phyloP scores from a whole-genome alignment of 2,329 filamentous ascomycete genomes.

The Sclerotinia glacialis region DNA sequence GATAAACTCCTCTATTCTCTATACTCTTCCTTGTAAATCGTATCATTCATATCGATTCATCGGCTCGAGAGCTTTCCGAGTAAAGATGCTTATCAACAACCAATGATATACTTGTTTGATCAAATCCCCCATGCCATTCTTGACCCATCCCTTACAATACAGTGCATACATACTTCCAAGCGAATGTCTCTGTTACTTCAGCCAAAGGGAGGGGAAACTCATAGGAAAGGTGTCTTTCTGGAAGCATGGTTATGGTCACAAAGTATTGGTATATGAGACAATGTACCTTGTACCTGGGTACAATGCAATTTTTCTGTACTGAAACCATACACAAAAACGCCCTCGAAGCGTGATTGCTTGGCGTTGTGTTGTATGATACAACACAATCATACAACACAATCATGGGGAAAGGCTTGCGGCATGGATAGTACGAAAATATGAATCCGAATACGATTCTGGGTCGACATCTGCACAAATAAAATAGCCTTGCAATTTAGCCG shows the following conservation, averaged over 20 bases:
- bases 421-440: background rate
- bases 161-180: background rate
- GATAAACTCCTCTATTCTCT: too few relatives aligned
- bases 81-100: background rate
- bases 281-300: background rate
- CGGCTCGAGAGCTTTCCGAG: background rate
- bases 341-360: background rate
- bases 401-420: background rate
- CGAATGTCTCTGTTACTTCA: background rate
- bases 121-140: background rate
- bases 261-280: background rate
- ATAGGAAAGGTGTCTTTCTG: background rate
- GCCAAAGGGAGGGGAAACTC: background rate
- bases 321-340: constrained; percentile 8
- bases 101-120: background rate
- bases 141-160: background rate
- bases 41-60: background rate
- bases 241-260: background rate
- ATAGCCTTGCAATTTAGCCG: constrained; percentile 1
- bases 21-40: background rate
- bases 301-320: background rate
- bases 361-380: background rate
- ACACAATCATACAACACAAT: background rate
- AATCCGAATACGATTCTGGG: constrained; percentile 3
- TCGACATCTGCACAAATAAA: constrained; percentile 4